Percentiles rank a stretch among this genome's conserved stretches.
These are phyloP conservation scores for Saccharomyces hybrid DNA, from an alignment of 1,139 yeast species.

Conservation along the genomic window DNA sequence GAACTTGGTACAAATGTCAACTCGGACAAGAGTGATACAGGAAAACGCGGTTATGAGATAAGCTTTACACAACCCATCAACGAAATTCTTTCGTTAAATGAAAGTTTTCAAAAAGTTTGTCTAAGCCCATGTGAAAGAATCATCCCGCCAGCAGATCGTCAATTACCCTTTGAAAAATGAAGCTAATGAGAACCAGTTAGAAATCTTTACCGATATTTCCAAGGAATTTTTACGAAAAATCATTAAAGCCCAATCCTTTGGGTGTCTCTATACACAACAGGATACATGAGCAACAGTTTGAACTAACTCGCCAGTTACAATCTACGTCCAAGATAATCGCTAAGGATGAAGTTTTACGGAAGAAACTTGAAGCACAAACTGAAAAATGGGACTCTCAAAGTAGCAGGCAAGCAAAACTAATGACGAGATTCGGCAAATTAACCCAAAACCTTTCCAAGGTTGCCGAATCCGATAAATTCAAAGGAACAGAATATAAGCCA, in stretches of 20 bases:
- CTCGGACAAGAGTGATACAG: neutral
- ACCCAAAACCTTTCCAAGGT: constrained; percentile 18
- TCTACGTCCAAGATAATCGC: constrained; percentile 16
- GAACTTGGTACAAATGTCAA: neutral
- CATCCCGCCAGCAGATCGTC: constrained; percentile 20
- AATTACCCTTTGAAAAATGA: constrained; percentile 17
- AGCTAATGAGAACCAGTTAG: constrained; percentile 25
- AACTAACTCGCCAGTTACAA: constrained; percentile 35
- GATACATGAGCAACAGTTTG: constrained; percentile 31
- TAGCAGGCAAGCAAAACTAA: constrained; percentile 31
- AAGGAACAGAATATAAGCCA: constrained; percentile 33
- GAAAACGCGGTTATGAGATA: neutral
- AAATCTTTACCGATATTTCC: constrained; percentile 20
- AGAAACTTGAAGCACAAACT: constrained; percentile 7
- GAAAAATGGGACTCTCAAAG: constrained; percentile 11
- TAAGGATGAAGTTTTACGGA: constrained; percentile 8
- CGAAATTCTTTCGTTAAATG: constrained; percentile 18
- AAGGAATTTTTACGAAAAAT: constrained; percentile 19
- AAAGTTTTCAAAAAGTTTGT: constrained; percentile 12
- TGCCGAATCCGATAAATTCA: constrained; percentile 13
- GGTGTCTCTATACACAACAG: constrained; percentile 29
- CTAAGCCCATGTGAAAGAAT: constrained; percentile 12
- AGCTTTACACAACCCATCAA: constrained; percentile 18
- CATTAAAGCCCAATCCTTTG: constrained; percentile 19
- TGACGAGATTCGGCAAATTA: constrained; percentile 32